Percentiles rank a stretch among this genome's conserved stretches.
phyloP scores from a whole-genome alignment of 1,284 basidiomycete species.

The Ceratobasidium sp. region DNA sequence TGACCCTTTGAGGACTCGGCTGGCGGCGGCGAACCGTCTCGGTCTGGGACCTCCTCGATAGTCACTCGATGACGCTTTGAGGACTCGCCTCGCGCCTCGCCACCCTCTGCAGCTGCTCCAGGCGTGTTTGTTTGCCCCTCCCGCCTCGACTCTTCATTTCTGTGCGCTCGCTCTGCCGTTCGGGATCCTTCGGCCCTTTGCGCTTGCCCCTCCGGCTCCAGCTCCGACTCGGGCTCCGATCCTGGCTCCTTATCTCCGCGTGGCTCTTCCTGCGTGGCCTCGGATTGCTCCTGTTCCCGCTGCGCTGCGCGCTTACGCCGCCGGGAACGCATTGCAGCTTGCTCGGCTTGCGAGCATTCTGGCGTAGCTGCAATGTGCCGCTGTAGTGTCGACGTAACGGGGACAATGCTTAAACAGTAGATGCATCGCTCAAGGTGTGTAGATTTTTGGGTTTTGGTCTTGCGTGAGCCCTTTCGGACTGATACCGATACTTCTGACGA shows the following conservation, averaged over 20 bases:
- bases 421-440: background rate
- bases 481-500: background rate
- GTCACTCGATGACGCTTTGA: background rate
- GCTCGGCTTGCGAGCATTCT: conserved; percentile 2
- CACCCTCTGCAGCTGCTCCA: background rate
- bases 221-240: too few relatives aligned
- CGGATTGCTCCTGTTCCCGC: too few relatives aligned
- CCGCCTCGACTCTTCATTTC: too few relatives aligned
- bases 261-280: too few relatives aligned
- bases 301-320: background rate
- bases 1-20: background rate
- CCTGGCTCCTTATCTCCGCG: too few relatives aligned
- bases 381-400: background rate
- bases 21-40: background rate
- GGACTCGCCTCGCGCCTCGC: background rate
- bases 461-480: background rate
- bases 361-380: background rate
- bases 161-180: too few relatives aligned
- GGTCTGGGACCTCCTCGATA: background rate
- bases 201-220: background rate
- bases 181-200: too few relatives aligned
- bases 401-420: background rate
- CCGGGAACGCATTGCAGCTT: too few relatives aligned
- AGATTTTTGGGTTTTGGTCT: background rate
- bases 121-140: background rate